Conservation (phyloP, 148 eudicot genomes). For the Spergularia bocconei region DNA sequence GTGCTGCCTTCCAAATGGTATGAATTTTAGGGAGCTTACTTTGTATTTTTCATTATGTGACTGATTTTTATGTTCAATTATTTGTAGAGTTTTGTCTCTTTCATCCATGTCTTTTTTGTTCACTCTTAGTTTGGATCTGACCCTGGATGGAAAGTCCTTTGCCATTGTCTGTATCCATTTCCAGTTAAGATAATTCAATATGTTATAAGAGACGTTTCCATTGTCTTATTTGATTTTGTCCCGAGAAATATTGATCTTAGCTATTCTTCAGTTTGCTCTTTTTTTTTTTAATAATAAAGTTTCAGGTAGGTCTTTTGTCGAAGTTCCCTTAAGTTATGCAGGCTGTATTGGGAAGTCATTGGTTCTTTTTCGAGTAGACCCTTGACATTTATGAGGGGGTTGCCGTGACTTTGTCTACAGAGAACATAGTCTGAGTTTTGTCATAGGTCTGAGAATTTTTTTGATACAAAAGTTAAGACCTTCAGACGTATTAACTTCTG, state of each 20-base stretch:
- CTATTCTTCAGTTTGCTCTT: too few relatives aligned
- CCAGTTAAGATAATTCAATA: neutral
- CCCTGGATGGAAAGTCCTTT: neutral
- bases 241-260: neutral
- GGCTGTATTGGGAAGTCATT: neutral
- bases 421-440: neutral
- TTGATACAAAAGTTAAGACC: neutral
- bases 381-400: neutral
- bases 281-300: neutral
- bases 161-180: neutral
- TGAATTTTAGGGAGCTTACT: conserved; percentile 3
- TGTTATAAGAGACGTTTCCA: neutral
- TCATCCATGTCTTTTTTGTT: too few relatives aligned
- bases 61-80: neutral
- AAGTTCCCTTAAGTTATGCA: neutral
- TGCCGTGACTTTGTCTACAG: neutral
- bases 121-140: too few relatives aligned
- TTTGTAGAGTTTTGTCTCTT: neutral
- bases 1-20: conserved; percentile 97
- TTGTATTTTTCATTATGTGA: neutral
- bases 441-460: neutral
- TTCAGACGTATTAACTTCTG: neutral
- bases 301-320: neutral
- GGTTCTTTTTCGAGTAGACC: neutral
- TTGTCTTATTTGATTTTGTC: neutral